These are phyloP conservation scores for Moesziomyces sp. DNA, from an alignment of 1,284 basidiomycete genomes.

Conservation along the genomic window DNA sequence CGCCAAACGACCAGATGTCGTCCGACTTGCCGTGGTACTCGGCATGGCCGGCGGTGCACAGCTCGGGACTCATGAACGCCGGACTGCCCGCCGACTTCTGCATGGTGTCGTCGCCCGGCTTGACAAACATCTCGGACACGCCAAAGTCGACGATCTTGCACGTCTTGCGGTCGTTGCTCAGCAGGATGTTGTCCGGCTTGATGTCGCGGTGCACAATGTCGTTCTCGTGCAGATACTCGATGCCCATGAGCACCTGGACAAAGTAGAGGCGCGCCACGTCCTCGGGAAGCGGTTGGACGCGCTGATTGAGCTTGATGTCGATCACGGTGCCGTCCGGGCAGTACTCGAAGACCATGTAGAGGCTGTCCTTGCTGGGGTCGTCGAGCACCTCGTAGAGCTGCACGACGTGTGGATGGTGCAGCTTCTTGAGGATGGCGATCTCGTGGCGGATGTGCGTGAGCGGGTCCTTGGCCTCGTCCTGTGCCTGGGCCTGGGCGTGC, in stretches of 20 bases:
- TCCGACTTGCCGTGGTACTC: slow-evolving; percentile 70
- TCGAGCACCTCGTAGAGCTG: slow-evolving; percentile 73
- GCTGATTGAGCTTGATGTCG: slow-evolving; percentile 66
- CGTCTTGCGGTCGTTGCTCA: slow-evolving; percentile 69
- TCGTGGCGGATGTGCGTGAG: slow-evolving; percentile 62
- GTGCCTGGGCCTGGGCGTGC: neutral
- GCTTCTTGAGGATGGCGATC: slow-evolving; percentile 63
- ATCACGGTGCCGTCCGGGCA: slow-evolving; percentile 71
- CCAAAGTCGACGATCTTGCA: slow-evolving; percentile 74
- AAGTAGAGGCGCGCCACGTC: slow-evolving; percentile 70
- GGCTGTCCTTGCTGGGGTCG: slow-evolving; percentile 71
- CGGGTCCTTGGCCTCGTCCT: slow-evolving; percentile 53
- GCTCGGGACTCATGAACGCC: slow-evolving; percentile 73
- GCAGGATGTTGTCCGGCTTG: slow-evolving; percentile 73
- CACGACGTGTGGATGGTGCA: slow-evolving; percentile 69
- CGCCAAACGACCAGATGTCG: slow-evolving; percentile 73
- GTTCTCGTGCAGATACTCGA: slow-evolving; percentile 73
- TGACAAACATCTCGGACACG: slow-evolving; percentile 72
- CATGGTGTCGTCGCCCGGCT: slow-evolving; percentile 69
- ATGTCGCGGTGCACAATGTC: slow-evolving; percentile 72
- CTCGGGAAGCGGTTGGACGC: slow-evolving; percentile 60
- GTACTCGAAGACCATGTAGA: slow-evolving; percentile 70
- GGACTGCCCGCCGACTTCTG: slow-evolving; percentile 71
- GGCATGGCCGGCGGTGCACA: slow-evolving; percentile 58
- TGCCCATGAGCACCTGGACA: slow-evolving; percentile 71